Evolutionary conservation across 768 basidiomycete species (phyloP).

Genomic region (Suillus weaverae): DNA sequence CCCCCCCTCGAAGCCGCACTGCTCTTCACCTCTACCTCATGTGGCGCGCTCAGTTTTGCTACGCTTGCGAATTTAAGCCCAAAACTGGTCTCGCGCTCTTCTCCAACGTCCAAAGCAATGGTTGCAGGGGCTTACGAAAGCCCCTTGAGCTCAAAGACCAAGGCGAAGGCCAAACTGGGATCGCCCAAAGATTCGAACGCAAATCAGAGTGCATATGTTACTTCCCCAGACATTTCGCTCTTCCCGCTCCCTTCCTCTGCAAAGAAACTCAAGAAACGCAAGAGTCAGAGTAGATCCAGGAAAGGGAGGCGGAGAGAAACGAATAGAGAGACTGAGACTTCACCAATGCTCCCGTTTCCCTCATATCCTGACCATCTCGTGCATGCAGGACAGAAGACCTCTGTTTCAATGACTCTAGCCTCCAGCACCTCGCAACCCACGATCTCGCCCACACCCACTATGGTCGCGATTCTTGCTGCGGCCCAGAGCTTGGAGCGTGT

Average conservation of each 20-base stretch:
- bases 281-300: conserved; percentile 5
- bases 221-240: conserved; percentile 16
- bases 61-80: background rate
- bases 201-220: background rate
- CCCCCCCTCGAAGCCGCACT: conserved; percentile 56
- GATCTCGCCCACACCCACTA: conserved; percentile 24
- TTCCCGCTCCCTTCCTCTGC: conserved; percentile 21
- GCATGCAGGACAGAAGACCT: conserved; percentile 12
- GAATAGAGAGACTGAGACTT: background rate
- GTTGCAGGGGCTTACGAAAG: background rate
- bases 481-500: conserved; percentile 31
- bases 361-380: conserved; percentile 17
- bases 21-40: conserved; percentile 44
- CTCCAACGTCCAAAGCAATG: background rate
- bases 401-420: conserved; percentile 4
- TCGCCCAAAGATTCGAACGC: background rate
- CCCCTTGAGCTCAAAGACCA: background rate
- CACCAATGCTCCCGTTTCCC: conserved; percentile 24
- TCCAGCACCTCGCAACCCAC: conserved; percentile 11
- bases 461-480: conserved; percentile 23
- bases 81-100: background rate
- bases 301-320: background rate
- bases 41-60: conserved; percentile 15
- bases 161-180: background rate
- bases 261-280: conserved; percentile 9